A percentile compares a stretch with the other conserved stretches of the same genome.
Conservation (phyloP, 805 yeast genomes). For the Starmerella geochares region DNA sequence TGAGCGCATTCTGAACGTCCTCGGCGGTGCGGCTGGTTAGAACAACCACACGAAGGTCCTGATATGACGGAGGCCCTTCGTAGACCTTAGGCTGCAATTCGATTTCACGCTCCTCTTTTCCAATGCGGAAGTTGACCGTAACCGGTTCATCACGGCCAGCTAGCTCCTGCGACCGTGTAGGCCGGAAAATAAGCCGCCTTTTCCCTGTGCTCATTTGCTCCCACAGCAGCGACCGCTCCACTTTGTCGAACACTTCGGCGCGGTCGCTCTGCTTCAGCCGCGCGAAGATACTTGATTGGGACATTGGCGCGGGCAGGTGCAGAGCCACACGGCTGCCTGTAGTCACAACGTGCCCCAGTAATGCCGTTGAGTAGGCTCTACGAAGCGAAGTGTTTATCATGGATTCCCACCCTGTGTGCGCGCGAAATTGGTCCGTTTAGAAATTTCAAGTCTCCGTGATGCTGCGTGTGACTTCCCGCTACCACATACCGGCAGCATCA, state of each 20-base stretch:
- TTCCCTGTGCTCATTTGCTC: conserved; percentile 21
- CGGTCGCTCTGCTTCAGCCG: conserved; percentile 16
- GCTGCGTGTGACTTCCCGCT: no score
- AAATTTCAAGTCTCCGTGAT: conserved; percentile 3
- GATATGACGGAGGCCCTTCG: conserved; percentile 26
- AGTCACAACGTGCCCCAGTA: not conserved
- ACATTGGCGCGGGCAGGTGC: conserved; percentile 10
- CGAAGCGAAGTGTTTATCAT: not conserved
- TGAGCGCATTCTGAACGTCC: conserved; percentile 19
- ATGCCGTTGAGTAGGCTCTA: conserved; percentile 2
- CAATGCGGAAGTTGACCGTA: conserved; percentile 3
- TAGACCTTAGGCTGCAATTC: conserved; percentile 21
- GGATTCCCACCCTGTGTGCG: not conserved
- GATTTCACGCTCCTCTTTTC: not conserved
- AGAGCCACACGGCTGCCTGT: conserved; percentile 1
- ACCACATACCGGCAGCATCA: not conserved
- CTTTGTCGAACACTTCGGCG: conserved; percentile 11
- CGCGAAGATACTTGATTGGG: conserved; percentile 11
- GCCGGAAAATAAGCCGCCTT: conserved; percentile 26
- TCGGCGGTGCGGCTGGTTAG: conserved; percentile 19
- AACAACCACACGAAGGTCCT: conserved; percentile 22
- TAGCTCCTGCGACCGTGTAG: conserved; percentile 17
- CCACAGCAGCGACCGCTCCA: conserved; percentile 19
- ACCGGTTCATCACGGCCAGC: conserved; percentile 6
- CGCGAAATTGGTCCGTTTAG: not conserved